A percentile compares a stretch with the other conserved stretches of the same genome.
Conservation (phyloP, 2,329 filamentous ascomycete species). For the Fusarium chaquense region DNA sequence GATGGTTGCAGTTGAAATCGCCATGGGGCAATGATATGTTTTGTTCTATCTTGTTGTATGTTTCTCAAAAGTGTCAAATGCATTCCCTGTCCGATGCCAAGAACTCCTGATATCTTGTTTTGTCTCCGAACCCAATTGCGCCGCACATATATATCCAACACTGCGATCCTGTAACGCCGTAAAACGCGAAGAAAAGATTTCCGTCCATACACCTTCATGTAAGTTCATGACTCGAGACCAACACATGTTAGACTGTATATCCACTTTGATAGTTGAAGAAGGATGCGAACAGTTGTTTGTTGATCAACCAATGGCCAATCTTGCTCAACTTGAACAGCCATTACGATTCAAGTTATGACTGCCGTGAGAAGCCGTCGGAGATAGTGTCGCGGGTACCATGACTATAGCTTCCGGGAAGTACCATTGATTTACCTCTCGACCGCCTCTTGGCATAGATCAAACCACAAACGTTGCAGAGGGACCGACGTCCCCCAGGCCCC, state of each 20-base stretch:
- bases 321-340: neutral
- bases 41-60: neutral
- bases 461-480: conserved; percentile 28
- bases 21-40: rapidly evolving
- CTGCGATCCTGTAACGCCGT: neutral
- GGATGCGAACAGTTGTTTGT: neutral
- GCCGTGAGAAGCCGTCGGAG: neutral
- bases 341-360: neutral
- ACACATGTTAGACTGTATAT: neutral
- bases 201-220: neutral
- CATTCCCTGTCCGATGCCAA: neutral
- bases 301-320: neutral
- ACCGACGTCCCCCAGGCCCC: conserved; percentile 1
- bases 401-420: neutral
- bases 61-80: neutral
- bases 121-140: neutral
- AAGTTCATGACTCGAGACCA: neutral
- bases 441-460: conserved; percentile 17
- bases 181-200: neutral
- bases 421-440: neutral
- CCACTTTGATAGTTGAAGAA: neutral
- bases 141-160: neutral
- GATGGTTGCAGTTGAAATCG: neutral
- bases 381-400: neutral
- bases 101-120: neutral